Conservation (phyloP, 2,329 filamentous ascomycete genomes). For the Monascus ruber region DNA sequence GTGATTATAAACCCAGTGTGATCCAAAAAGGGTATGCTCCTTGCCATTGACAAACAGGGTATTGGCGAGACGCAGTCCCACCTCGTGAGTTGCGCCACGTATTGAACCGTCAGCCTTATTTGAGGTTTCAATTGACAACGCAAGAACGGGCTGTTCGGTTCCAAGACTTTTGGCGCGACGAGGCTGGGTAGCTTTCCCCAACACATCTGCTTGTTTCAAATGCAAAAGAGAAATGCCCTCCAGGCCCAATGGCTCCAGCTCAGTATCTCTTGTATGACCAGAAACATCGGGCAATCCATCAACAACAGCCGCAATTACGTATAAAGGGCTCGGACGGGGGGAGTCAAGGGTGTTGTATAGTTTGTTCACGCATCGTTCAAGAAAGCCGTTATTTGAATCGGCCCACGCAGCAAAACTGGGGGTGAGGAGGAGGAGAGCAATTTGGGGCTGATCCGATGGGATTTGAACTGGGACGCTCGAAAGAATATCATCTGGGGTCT, state of each 20-base stretch:
- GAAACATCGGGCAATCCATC: conserved; percentile 11
- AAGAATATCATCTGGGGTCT: conserved; percentile 10
- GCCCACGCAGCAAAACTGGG: not conserved
- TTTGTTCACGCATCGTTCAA: conserved; percentile 3
- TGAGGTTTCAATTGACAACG: conserved; percentile 14
- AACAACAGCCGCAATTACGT: conserved; percentile 5
- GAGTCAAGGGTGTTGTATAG: not conserved
- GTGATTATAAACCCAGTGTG: conserved; percentile 21
- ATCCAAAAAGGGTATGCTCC: conserved; percentile 28
- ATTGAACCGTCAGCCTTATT: conserved; percentile 1
- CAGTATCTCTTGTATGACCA: too few species aligned
- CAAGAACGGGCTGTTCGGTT: conserved; percentile 21
- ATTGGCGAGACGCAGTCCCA: conserved; percentile 31
- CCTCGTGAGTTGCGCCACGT: conserved; percentile 13
- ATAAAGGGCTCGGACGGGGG: not conserved
- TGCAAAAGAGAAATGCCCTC: conserved; percentile 27
- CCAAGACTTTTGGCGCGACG: conserved; percentile 18
- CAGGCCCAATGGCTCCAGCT: conserved; percentile 5
- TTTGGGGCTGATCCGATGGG: too few species aligned
- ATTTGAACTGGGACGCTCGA: too few species aligned
- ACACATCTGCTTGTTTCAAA: conserved; percentile 12
- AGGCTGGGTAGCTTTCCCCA: conserved; percentile 17
- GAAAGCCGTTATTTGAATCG: not conserved
- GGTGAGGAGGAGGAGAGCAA: not conserved
- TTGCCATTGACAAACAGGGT: conserved; percentile 32